phyloP scores from a whole-genome alignment of 208 protist species.

The Angomonas ambiguus region DNA sequence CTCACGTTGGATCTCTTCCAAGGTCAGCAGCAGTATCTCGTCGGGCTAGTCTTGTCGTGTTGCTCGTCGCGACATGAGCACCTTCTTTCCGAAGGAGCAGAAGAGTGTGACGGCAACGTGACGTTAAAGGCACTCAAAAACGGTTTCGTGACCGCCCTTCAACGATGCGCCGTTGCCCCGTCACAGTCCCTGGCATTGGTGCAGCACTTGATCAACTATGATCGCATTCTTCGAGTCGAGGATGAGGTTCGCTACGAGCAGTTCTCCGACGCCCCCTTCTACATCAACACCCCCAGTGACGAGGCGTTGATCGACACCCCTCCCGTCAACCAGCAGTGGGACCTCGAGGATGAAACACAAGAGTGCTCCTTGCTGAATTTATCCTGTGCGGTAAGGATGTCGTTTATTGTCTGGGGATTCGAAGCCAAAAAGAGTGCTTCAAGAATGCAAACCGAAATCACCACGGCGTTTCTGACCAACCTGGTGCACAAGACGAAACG shows the following conservation, averaged over 20 bases:
- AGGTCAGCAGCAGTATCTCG: constrained; percentile 62
- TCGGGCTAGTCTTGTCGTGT: constrained; percentile 41
- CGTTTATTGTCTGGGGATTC: constrained; percentile 72
- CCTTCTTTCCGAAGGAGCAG: constrained; percentile 33
- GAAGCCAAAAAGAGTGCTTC: constrained; percentile 12
- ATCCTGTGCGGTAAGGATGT: constrained; percentile 65
- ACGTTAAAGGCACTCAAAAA: constrained; percentile 50
- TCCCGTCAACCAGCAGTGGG: constrained; percentile 24
- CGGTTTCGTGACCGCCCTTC: constrained; percentile 34
- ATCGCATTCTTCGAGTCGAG: constrained; percentile 52
- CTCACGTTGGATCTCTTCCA: constrained; percentile 60
- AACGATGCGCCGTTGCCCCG: constrained; percentile 19
- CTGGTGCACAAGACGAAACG: neutral
- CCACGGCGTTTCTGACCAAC: neutral
- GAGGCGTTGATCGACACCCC: neutral
- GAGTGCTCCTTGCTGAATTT: constrained; percentile 69
- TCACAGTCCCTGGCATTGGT: constrained; percentile 45
- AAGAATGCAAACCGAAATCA: constrained; percentile 14
- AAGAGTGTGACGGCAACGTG: constrained; percentile 64
- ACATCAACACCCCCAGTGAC: constrained; percentile 39
- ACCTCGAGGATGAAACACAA: constrained; percentile 67
- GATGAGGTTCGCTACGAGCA: constrained; percentile 69
- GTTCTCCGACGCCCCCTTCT: constrained; percentile 67
- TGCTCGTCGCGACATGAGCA: constrained; percentile 38
- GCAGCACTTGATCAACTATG: constrained; percentile 68